Evolutionary conservation across 495 filamentous ascomycete species (phyloP), one percentile per base, ranked within the genome.

Genomic region (Pyrenula aspistea): DNA sequence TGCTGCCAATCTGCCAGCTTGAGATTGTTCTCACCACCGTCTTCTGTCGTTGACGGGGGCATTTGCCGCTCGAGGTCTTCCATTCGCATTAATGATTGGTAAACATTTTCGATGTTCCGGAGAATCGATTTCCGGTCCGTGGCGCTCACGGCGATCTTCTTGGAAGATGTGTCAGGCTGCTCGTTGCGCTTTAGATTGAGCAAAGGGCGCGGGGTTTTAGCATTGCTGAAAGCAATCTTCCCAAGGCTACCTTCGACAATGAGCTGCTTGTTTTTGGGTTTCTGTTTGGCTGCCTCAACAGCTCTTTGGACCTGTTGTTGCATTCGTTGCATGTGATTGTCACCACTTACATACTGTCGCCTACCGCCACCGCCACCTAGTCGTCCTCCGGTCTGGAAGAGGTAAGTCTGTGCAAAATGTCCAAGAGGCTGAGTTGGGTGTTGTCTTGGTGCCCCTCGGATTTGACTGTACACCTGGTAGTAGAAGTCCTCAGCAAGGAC

Each of bases 281-380:
- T 92, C 48, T 84, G 84, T 68, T 97, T 97, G 31, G 94, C 94
- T 1, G 93, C 94, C 61, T 97, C 93, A 0, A 99, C 94, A 2
- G 93, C 93, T 31, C 93, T 85, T 65, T 95, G 91, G 22, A 99
- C 93, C 67, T 99, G 93, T 65, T 97, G 94, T 69, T 99, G 91
- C 93, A 99, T 99, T 23, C 93, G 83, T 64, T 96, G 93, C 78
- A 97, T 86, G 66, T 99, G 93, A 63, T 96, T 97, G 68, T 99
- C 92, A 2, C 89, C 91, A 24, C 87, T 79, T 25, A 77, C 75
- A 60, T 80, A 78, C 54, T 92, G 83, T 56, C 90, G 77, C 60
- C 88, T 74, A 63, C 77, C 73, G 57, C 73, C 69, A n/a, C n/a
- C n/a, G 42, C 83, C 81, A 47, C 87, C 87, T 60, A 86, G 77